Percentiles rank a stretch among this genome's conserved stretches.
Evolutionary conservation across 768 basidiomycete genomes (phyloP).

Genomic region (Leccinum disarticulatum): DNA sequence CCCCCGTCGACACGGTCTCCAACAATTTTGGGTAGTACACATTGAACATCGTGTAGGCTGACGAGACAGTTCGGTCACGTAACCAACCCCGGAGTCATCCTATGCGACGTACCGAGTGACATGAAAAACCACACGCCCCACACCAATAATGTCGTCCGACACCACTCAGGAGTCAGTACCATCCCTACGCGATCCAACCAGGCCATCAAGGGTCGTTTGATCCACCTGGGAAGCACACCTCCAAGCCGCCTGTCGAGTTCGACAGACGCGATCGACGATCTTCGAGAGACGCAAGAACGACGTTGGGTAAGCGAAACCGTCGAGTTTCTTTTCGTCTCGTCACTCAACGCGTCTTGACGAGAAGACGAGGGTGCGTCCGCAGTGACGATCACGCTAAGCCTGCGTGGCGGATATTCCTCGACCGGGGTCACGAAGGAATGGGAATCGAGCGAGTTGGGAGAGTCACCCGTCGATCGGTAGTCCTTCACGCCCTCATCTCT

Average conservation of each 20-base stretch:
- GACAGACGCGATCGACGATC: conserved; percentile 41
- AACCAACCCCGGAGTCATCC: neutral
- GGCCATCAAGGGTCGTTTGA: conserved; percentile 59
- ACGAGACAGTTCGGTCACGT: neutral
- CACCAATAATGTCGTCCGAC: conserved; percentile 71
- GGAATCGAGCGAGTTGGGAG: conserved; percentile 30
- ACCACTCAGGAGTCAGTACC: conserved; percentile 77
- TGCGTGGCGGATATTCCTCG: conserved; percentile 28
- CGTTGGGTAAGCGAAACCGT: neutral
- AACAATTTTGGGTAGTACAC: conserved; percentile 86
- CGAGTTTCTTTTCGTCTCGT: conserved; percentile 19
- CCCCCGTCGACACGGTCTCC: conserved; percentile 46
- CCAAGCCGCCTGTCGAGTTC: conserved; percentile 42
- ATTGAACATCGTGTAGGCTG: conserved; percentile 91
- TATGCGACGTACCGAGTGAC: conserved; percentile 60
- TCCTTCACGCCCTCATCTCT: conserved; percentile 24
- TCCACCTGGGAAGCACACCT: conserved; percentile 49
- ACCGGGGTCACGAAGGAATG: conserved; percentile 24
- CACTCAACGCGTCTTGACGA: conserved; percentile 3
- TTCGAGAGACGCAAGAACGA: conserved; percentile 19
- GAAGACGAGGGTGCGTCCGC: conserved; percentile 27
- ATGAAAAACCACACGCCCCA: conserved; percentile 79
- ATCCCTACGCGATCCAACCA: conserved; percentile 69
- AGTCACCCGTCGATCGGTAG: conserved; percentile 31
- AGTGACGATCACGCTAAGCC: conserved; percentile 26